Percentiles rank a stretch among this genome's conserved stretches.
Conservation (phyloP, 192 early-diverging fungal species). For the Pecoramyces ruminantium region DNA sequence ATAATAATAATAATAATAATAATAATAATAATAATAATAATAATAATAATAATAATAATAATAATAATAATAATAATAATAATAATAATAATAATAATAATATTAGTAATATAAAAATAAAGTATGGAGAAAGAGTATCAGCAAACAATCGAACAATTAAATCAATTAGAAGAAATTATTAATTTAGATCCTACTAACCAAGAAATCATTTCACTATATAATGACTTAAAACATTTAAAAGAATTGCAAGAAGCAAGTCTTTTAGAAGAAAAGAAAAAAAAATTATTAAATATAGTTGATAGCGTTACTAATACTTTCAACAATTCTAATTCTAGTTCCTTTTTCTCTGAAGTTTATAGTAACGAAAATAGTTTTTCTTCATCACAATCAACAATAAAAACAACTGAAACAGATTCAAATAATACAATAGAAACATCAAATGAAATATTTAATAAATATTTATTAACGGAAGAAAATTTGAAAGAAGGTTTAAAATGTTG, state of each 20-base stretch:
- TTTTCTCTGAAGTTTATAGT: neutral
- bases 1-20: too few species aligned
- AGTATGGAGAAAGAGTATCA: neutral
- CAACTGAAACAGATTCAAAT: neutral
- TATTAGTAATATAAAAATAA: neutral
- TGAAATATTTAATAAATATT: neutral
- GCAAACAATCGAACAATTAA: neutral
- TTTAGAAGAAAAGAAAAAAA: neutral
- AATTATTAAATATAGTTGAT: neutral
- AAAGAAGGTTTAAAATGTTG: neutral
- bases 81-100: too few species aligned
- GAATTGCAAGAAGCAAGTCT: neutral
- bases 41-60: too few species aligned
- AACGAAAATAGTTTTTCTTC: neutral
- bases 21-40: too few species aligned
- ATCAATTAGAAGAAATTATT: neutral
- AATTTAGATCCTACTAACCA: neutral
- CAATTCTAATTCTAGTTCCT: neutral
- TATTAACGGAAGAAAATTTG: neutral
- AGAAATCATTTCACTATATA: neutral
- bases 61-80: too few species aligned
- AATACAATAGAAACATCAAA: neutral
- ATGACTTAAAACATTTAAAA: neutral
- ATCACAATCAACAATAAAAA: neutral
- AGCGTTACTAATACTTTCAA: neutral